Evolutionary conservation across 2,329 filamentous ascomycete species (phyloP).

Genomic region (Uncinocarpus reesii): DNA sequence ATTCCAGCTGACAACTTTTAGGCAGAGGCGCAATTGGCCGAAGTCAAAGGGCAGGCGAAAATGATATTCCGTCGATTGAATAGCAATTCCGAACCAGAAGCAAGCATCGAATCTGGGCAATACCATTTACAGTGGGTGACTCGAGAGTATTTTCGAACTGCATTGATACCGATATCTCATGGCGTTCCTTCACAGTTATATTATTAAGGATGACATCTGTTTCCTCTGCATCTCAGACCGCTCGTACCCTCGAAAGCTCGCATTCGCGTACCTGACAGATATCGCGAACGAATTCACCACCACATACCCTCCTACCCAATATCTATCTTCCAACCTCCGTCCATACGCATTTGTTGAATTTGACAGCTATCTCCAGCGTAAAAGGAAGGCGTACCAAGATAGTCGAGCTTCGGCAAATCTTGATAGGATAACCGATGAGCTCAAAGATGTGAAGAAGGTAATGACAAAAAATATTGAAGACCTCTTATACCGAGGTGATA

Average conservation of each 20-base stretch:
- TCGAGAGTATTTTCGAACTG: no score
- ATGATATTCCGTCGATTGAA: constrained; percentile 80
- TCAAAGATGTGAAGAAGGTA: constrained; percentile 94
- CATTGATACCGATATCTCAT: constrained; percentile 16
- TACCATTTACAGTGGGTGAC: constrained; percentile 71
- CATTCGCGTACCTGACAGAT: constrained; percentile 95
- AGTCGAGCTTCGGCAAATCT: constrained; percentile 83
- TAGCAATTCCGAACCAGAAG: constrained; percentile 80
- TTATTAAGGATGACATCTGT: constrained; percentile 71
- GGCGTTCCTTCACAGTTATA: constrained; percentile 50
- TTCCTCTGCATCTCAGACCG: constrained; percentile 90
- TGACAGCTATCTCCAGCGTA: constrained; percentile 89
- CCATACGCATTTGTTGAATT: constrained; percentile 98
- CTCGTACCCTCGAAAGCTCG: constrained; percentile 93
- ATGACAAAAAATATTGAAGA: constrained; percentile 99
- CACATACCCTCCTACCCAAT: constrained; percentile 64
- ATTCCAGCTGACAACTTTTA: constrained; percentile 21
- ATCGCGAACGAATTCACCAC: constrained; percentile 81
- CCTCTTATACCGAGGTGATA: constrained; percentile 86
- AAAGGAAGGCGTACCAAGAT: constrained; percentile 89
- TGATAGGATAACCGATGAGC: constrained; percentile 89
- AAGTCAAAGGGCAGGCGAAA: constrained; percentile 85
- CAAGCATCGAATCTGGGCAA: constrained; percentile 74
- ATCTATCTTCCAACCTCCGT: constrained; percentile 63
- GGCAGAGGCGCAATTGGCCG: constrained; percentile 64